Evolutionary conservation across 2,329 filamentous ascomycete species (phyloP), one percentile per base, ranked within the genome.

Genomic region (Oidium heveae): DNA sequence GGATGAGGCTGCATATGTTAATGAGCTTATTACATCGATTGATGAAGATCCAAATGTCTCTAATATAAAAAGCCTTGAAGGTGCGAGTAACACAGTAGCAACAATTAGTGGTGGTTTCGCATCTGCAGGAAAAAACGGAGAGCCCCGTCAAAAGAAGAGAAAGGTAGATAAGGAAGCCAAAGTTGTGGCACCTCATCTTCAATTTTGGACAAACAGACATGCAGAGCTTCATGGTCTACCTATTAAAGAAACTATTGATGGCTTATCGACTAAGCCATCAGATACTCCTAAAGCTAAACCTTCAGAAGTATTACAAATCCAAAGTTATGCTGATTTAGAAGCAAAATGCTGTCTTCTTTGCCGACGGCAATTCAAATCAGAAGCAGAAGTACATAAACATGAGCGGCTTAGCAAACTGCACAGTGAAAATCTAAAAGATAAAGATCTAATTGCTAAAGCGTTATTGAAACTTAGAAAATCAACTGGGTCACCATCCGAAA

Each of bases 1-100:
- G 75, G 84, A 88, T 61, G 74, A 79, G 53, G 76, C 79, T 24
- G 80, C 79, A 1, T 89, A 85, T 61, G 80, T 79, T 1, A 84
- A 73, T 47, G 77, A 83, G 60, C 69, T 77, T 39, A 67, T 76
- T 1, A 70, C 85, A 4, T 74, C 77, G n/a, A 65, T 70, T 3
- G 69, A 72, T 18, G 70, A 74, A 15, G 68, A 72, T 0, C 67
- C 70, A 43, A 59, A 65, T 41, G 56, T 55, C 3, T n/a, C 36
- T 1, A 62, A 61, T 15, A 61, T 57, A 39, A 59, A 60, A 20
- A 63, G 65, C 46, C 60, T 56, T 13, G 60, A 64, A 5, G 61
- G 64, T 55, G 60, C 68, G 33, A 68, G 67, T 54, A 57, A 69
- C 1, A 66, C 65, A 33, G 61, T 66, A 3, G 67, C 62, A 7